A percentile compares a stretch with the other conserved stretches of the same genome.
These are phyloP conservation scores for Parachlorella kessleri DNA, from an alignment of 139 green algal genomes.

Conservation along the genomic window DNA sequence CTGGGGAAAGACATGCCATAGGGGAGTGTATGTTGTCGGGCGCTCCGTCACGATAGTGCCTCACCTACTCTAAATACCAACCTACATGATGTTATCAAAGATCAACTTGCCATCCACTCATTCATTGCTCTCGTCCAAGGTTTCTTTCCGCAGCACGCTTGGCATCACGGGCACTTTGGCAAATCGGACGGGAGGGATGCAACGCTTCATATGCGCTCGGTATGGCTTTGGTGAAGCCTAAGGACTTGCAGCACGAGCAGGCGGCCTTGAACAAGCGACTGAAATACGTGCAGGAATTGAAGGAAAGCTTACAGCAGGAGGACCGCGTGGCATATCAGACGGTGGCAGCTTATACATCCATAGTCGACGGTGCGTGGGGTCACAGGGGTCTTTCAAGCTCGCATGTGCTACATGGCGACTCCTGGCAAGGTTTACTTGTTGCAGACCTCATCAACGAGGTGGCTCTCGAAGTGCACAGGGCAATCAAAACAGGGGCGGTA, in stretches of 20 bases:
- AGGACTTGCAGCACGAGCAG: conserved; percentile 5
- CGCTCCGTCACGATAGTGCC: too few relatives aligned
- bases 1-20: too few relatives aligned
- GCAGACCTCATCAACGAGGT: conserved; percentile 61
- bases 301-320: conserved; percentile 18
- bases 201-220: too few relatives aligned
- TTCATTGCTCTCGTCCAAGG: too few relatives aligned
- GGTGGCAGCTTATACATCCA: conserved; percentile 20
- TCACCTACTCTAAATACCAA: too few relatives aligned
- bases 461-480: conserved; percentile 64
- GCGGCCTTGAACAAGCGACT: conserved; percentile 18
- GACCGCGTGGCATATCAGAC: neutral
- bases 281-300: conserved; percentile 26
- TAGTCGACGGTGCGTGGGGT: conserved; percentile 33
- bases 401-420: neutral
- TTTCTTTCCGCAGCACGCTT: too few relatives aligned
- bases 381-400: neutral
- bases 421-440: neutral
- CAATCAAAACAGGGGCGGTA: conserved; percentile 35
- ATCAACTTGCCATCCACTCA: too few relatives aligned
- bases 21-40: too few relatives aligned
- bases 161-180: too few relatives aligned
- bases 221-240: too few relatives aligned
- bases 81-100: too few relatives aligned
- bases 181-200: too few relatives aligned